A percentile compares a stretch with the other conserved stretches of the same genome.
phyloP scores from a whole-genome alignment of 345 rosid genomes.

The Garcia nutans region DNA sequence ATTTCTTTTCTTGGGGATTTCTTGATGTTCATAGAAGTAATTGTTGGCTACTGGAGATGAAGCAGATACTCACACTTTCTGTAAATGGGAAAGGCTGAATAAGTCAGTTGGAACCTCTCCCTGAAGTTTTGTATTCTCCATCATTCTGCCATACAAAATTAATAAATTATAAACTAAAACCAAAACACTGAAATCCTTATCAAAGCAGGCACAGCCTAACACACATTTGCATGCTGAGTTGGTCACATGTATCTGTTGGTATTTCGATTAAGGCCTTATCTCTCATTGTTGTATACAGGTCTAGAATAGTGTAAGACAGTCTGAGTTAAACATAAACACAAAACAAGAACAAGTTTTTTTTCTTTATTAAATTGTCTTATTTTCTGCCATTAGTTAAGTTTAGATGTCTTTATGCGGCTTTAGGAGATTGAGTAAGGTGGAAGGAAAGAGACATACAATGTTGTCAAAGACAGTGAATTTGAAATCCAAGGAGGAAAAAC shows the following conservation, averaged over 20 bases:
- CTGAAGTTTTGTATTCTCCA: slow-evolving; percentile 49
- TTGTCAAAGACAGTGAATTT: slow-evolving; percentile 46
- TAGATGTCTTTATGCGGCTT: neutral
- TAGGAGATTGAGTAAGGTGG: neutral
- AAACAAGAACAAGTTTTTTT: too few species aligned
- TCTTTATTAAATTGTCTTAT: neutral
- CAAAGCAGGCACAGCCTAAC: neutral
- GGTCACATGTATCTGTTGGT: neutral
- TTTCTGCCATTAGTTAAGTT: neutral
- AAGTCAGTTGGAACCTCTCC: slow-evolving; percentile 55
- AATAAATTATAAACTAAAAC: neutral
- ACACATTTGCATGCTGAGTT: neutral
- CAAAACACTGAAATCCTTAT: neutral
- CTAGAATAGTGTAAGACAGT: neutral
- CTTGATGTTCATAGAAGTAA: neutral
- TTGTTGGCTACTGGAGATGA: neutral
- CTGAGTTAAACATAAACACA: neutral
- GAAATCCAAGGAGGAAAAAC: slow-evolving; percentile 62
- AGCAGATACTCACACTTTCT: slow-evolving; percentile 60
- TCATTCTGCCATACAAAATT: slow-evolving; percentile 41
- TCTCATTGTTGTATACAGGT: neutral
- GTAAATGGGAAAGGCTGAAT: slow-evolving; percentile 55
- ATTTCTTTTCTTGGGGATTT: neutral
- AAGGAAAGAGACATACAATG: slow-evolving; percentile 54
- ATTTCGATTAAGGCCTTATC: neutral